These are phyloP conservation scores for Malus hybrid DNA, from an alignment of 331 rosid species.

Conservation along the genomic window DNA sequence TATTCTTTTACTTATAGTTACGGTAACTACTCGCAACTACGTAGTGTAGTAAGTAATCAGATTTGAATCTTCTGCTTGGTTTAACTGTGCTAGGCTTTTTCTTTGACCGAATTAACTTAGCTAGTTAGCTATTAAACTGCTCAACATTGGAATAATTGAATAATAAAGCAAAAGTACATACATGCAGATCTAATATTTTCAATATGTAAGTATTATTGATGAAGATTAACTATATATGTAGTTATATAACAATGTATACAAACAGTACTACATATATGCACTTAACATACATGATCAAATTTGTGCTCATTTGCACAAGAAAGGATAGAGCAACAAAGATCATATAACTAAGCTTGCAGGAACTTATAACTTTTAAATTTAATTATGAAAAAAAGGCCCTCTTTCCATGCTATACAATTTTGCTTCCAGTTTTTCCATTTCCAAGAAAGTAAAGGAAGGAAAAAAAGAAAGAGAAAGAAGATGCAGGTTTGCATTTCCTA, in stretches of 20 bases:
- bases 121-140: neutral
- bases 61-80: too few species aligned
- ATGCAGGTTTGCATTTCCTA: neutral
- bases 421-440: neutral
- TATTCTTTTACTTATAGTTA: too few species aligned
- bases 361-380: neutral
- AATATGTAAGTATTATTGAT: too few species aligned
- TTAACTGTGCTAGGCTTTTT: neutral
- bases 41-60: too few species aligned
- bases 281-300: neutral
- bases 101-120: neutral
- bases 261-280: neutral
- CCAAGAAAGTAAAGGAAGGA: neutral
- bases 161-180: neutral
- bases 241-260: too few species aligned
- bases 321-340: neutral
- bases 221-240: too few species aligned
- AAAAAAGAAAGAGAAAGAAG: neutral
- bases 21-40: too few species aligned
- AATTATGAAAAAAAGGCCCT: neutral
- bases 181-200: too few species aligned
- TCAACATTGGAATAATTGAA: neutral
- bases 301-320: neutral
- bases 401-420: neutral
- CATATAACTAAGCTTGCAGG: neutral